Percentiles rank a stretch among this genome's conserved stretches.
phyloP scores from a whole-genome alignment of 768 basidiomycete species.

The Leccinum longicurvipes region DNA sequence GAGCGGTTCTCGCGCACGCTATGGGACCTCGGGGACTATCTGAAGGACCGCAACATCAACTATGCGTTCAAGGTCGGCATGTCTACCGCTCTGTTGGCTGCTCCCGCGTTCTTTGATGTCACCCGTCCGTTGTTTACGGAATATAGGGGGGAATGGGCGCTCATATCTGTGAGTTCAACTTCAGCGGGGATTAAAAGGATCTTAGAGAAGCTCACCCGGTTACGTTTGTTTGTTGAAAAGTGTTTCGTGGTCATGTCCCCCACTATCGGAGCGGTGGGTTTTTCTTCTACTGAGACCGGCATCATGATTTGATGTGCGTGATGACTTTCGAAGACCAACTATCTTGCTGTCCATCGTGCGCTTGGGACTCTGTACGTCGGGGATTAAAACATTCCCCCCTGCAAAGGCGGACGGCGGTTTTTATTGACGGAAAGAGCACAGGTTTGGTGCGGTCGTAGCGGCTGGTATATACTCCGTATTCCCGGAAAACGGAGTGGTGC shows the following conservation, averaged over 20 bases:
- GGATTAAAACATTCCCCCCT: neutral
- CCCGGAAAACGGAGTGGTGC: slow-evolving; percentile 66
- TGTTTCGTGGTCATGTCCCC: slow-evolving; percentile 91
- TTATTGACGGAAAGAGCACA: slow-evolving; percentile 29
- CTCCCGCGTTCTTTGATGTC: slow-evolving; percentile 82
- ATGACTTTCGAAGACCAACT: slow-evolving; percentile 64
- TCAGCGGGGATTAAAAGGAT: slow-evolving; percentile 11
- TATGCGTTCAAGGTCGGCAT: slow-evolving; percentile 88
- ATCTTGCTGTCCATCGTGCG: slow-evolving; percentile 76
- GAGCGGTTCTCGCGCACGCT: slow-evolving; percentile 65
- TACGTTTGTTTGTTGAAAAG: slow-evolving; percentile 31
- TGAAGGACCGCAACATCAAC: slow-evolving; percentile 74
- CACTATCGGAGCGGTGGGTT: slow-evolving; percentile 76
- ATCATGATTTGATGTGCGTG: slow-evolving; percentile 10
- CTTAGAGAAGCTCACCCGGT: slow-evolving; percentile 1
- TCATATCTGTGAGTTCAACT: slow-evolving; percentile 69
- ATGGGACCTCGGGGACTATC: slow-evolving; percentile 65
- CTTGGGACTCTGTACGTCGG: slow-evolving; percentile 74
- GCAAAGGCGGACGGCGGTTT: neutral
- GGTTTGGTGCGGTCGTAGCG: slow-evolving; percentile 77
- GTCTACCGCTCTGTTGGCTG: slow-evolving; percentile 76
- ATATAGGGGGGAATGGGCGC: slow-evolving; percentile 92
- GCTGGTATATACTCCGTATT: slow-evolving; percentile 69
- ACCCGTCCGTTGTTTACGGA: slow-evolving; percentile 77
- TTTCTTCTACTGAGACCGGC: neutral